Evolutionary conservation across 2,329 filamentous ascomycete species (phyloP).

Genomic region (Tolypocladium amazonense): DNA sequence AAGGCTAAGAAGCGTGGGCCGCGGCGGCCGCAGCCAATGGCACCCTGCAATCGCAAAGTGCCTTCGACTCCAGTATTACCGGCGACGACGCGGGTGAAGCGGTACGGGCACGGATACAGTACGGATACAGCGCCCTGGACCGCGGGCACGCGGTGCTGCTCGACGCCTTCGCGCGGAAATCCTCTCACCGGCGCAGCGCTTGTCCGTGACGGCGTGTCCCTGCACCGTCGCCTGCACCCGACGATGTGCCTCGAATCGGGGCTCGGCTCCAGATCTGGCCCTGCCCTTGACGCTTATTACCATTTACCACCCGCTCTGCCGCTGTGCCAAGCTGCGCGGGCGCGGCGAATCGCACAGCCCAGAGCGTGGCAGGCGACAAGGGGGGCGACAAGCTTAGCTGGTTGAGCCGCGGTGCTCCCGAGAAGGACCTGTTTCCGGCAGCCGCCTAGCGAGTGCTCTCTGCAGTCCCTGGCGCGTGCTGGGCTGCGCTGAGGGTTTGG

Average conservation of each 20-base stretch:
- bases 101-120: not conserved
- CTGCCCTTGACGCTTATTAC: not conserved
- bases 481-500: not conserved
- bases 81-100: not conserved
- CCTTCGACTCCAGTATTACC: not conserved
- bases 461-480: not conserved
- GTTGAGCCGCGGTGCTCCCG: conserved; percentile 8
- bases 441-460: not conserved
- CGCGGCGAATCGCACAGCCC: not conserved
- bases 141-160: too few species aligned
- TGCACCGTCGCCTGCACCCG: not conserved
- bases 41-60: not conserved
- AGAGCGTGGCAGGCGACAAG: not conserved
- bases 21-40: not conserved
- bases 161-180: too few species aligned
- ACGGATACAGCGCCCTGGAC: not conserved
- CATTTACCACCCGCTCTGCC: not conserved
- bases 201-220: not conserved
- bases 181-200: too few species aligned
- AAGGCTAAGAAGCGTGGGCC: not conserved
- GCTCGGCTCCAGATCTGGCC: not conserved
- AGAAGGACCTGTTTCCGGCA: conserved; percentile 6
- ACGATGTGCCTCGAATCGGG: not conserved
- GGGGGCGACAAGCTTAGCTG: conserved; percentile 2
- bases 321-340: not conserved